A percentile compares a stretch with the other conserved stretches of the same genome.
These are phyloP conservation scores for Hypoxylon subgilvum DNA, from an alignment of 495 filamentous ascomycete species.

Conservation along the genomic window DNA sequence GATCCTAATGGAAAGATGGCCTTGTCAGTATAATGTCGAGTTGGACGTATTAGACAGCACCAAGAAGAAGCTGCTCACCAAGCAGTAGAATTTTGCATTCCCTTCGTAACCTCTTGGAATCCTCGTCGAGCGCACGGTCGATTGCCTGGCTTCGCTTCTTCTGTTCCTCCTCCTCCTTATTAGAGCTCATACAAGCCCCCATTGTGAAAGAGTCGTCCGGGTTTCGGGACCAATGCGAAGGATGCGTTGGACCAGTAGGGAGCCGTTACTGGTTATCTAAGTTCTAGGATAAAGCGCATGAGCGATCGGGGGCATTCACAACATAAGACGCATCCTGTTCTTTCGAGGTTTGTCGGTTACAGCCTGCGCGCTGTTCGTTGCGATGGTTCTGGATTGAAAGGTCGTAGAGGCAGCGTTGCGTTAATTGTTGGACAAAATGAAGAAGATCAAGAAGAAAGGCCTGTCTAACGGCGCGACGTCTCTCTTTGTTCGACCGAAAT, in stretches of 20 bases:
- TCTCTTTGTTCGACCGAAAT: constrained; percentile 20
- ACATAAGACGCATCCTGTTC: constrained; percentile 25
- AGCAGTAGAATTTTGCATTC: constrained; percentile 98
- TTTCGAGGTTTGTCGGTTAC: constrained; percentile 2
- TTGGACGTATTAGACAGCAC: background rate
- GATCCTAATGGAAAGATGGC: constrained; percentile 69
- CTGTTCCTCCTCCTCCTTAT: constrained; percentile 81
- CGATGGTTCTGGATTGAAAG: constrained; percentile 1
- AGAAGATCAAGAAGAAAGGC: background rate
- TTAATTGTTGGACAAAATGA: constrained; percentile 1
- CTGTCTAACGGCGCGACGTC: background rate
- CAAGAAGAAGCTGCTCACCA: constrained; percentile 62
- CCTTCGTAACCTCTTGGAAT: constrained; percentile 82
- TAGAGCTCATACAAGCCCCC: constrained; percentile 88
- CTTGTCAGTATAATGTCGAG: constrained; percentile 11
- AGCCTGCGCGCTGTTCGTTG: background rate
- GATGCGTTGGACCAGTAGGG: background rate
- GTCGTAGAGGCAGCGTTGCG: background rate
- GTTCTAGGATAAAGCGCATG: constrained; percentile 5
- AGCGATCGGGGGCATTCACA: background rate
- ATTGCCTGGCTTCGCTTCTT: constrained; percentile 94
- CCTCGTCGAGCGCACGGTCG: constrained; percentile 89
- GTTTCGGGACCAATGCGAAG: constrained; percentile 10
- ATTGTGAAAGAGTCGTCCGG: constrained; percentile 57
- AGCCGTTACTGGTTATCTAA: background rate